Percentiles rank a stretch among this genome's conserved stretches.
These are phyloP conservation scores for Salix udensis DNA, from an alignment of 345 rosid genomes.

Conservation along the genomic window DNA sequence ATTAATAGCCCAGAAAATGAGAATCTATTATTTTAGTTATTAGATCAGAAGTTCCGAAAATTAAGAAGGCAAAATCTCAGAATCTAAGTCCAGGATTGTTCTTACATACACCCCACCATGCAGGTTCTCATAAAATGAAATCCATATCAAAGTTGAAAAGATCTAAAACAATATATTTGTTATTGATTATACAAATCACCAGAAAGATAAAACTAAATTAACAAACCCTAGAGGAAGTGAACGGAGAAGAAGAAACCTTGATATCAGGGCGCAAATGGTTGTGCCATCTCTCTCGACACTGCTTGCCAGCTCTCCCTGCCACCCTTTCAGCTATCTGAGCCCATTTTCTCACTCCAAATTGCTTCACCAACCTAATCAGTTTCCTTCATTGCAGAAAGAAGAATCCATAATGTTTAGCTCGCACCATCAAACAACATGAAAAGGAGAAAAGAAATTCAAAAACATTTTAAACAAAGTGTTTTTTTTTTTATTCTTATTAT, in stretches of 20 bases:
- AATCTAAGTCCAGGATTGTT: neutral
- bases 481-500: neutral
- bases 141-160: neutral
- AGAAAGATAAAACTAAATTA: neutral
- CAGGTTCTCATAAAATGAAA: neutral
- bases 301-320: slow-evolving; percentile 89
- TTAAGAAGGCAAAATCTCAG: neutral
- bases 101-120: neutral
- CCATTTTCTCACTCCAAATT: slow-evolving; percentile 85
- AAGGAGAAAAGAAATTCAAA: too few species aligned
- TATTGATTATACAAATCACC: neutral
- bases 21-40: neutral
- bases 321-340: slow-evolving; percentile 73
- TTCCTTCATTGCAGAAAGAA: slow-evolving; percentile 41
- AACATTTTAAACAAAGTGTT: neutral
- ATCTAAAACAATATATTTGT: neutral
- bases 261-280: slow-evolving; percentile 92
- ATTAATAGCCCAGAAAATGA: neutral
- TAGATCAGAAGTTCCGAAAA: neutral
- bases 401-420: neutral
- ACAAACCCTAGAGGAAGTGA: neutral
- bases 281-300: slow-evolving; percentile 98
- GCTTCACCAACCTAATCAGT: slow-evolving; percentile 71
- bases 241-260: slow-evolving; percentile 43
- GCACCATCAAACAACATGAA: neutral